Evolutionary conservation across 768 basidiomycete genomes (phyloP).

Genomic region (Tephrocybe sp.): DNA sequence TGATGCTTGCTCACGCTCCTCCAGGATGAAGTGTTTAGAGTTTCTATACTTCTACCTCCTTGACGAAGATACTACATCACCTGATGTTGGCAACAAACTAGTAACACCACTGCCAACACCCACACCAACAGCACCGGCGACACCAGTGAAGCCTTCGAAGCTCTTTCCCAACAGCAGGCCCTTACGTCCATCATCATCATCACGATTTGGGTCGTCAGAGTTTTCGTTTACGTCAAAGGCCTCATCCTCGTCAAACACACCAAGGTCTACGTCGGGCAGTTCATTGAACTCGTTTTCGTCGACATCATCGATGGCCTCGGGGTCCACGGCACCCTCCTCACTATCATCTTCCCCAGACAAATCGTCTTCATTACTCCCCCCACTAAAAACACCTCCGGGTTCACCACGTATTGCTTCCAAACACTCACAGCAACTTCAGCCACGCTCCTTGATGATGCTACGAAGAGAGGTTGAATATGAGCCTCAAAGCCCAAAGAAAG

Average conservation of each 20-base stretch:
- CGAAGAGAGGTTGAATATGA: constrained; percentile 71
- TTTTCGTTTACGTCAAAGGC: constrained; percentile 22
- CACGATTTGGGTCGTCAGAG: constrained; percentile 40
- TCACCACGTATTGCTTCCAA: constrained; percentile 26
- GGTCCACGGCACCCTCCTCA: constrained; percentile 37
- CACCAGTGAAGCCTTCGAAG: constrained; percentile 40
- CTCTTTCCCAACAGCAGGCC: constrained; percentile 38
- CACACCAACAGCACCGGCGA: constrained; percentile 38
- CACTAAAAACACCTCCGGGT: constrained; percentile 25
- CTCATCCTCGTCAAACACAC: constrained; percentile 26
- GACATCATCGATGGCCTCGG: constrained; percentile 41
- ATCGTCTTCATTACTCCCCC: constrained; percentile 19
- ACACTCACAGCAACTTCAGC: constrained; percentile 30
- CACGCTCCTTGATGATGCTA: constrained; percentile 63
- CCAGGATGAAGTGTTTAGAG: constrained; percentile 94
- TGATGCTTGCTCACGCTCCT: neutral
- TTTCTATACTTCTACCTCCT: constrained; percentile 94
- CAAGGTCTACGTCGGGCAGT: constrained; percentile 43
- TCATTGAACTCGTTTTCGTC: constrained; percentile 42
- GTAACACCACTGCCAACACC: constrained; percentile 19
- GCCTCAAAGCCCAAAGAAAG: constrained; percentile 69
- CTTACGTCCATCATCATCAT: constrained; percentile 35
- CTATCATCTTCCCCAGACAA: constrained; percentile 47
- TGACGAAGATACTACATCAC: constrained; percentile 60
- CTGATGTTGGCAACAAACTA: constrained; percentile 12